A percentile compares a stretch with the other conserved stretches of the same genome.
These are phyloP conservation scores for Scenedesmus sp. DNA, from an alignment of 163 green algal genomes.

Conservation along the genomic window DNA sequence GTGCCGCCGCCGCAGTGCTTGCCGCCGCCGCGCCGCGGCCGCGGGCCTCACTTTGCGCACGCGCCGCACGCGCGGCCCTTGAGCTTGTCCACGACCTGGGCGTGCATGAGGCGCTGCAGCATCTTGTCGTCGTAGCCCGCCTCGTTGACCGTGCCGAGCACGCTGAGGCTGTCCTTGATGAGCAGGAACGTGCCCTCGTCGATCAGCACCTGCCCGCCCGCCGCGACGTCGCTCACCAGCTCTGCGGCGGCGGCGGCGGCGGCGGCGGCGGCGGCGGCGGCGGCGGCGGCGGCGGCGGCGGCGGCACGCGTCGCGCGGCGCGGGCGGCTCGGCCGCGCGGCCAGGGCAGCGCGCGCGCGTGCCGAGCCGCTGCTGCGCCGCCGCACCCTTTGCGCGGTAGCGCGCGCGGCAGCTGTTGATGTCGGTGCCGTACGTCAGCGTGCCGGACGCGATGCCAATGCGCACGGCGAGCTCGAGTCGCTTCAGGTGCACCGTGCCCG, in stretches of 20 bases:
- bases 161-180: slow-evolving; percentile 31
- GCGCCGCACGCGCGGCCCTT: not conserved
- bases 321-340: no score
- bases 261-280: no score
- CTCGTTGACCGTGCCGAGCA: slow-evolving; percentile 24
- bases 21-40: no score
- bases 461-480: slow-evolving; percentile 48
- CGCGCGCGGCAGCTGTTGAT: not conserved
- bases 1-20: not conserved
- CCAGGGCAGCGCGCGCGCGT: no score
- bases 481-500: not conserved
- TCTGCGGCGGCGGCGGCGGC: no score
- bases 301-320: no score
- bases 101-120: slow-evolving; percentile 2
- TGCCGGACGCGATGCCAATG: slow-evolving; percentile 58
- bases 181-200: slow-evolving; percentile 26
- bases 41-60: slow-evolving; percentile 9
- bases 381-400: slow-evolving; percentile 7
- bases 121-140: slow-evolving; percentile 10
- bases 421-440: slow-evolving; percentile 10
- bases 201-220: slow-evolving; percentile 29
- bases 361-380: no score
- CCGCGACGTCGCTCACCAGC: slow-evolving; percentile 17
- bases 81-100: not conserved
- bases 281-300: not conserved